Evolutionary conservation across 805 yeast species (phyloP).

Genomic region (Nakazawaea holstii): DNA sequence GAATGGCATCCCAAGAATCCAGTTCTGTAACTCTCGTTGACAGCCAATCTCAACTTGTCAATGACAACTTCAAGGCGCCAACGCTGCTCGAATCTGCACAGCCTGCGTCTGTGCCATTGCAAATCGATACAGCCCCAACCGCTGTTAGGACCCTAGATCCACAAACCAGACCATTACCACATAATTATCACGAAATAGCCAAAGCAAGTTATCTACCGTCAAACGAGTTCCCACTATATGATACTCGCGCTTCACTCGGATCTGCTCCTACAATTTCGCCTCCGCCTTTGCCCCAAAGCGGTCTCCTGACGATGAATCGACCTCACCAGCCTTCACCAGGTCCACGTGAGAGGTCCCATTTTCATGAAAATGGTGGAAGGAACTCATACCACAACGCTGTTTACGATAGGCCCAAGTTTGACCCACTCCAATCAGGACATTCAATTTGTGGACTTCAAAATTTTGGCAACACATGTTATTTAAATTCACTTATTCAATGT

Average conservation of each 20-base stretch:
- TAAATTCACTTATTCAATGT: conserved; percentile 70
- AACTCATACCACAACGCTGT: too few species aligned
- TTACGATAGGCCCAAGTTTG: too few species aligned
- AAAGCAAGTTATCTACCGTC: background rate
- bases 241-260: background rate
- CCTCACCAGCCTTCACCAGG: background rate
- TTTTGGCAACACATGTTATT: conserved; percentile 71
- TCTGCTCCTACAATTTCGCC: background rate
- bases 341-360: too few species aligned
- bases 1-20: background rate
- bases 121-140: background rate
- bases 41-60: background rate
- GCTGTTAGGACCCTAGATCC: background rate
- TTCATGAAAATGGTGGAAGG: too few species aligned
- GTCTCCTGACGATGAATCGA: background rate
- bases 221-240: background rate
- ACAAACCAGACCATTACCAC: background rate
- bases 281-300: background rate
- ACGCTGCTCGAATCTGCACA: too few species aligned
- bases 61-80: too few species aligned
- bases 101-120: too few species aligned
- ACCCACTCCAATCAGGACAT: too few species aligned
- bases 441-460: conserved; percentile 57
- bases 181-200: background rate
- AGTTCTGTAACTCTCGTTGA: background rate